Percentiles rank a stretch among this genome's conserved stretches.
Evolutionary conservation across 2,329 filamentous ascomycete genomes (phyloP).

Genomic region (Exophiala lecanii-corni): DNA sequence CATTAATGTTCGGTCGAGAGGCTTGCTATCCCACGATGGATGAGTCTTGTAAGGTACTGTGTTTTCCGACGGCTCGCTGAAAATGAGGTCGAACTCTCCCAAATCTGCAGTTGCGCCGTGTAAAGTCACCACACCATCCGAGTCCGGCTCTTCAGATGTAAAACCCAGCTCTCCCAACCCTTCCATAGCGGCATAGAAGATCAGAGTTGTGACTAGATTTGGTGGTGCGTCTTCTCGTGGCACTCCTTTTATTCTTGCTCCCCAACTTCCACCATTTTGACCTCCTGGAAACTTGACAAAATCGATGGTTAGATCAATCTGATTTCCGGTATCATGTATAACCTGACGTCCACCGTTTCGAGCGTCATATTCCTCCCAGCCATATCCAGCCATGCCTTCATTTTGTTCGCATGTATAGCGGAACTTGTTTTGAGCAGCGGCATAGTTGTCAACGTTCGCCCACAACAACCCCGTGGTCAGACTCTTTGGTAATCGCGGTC

Average conservation of each 20-base stretch:
- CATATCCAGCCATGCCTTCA: constrained; percentile 89
- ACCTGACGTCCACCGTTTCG: constrained; percentile 81
- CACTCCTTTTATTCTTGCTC: constrained; percentile 75
- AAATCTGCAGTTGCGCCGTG: constrained; percentile 66
- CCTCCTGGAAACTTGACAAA: constrained; percentile 92
- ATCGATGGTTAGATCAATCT: constrained; percentile 83
- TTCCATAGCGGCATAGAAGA: constrained; percentile 81
- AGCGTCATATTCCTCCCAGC: constrained; percentile 96
- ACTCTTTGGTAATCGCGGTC: constrained; percentile 75
- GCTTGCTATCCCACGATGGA: constrained; percentile 62
- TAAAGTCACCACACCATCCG: constrained; percentile 61
- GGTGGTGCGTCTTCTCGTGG: constrained; percentile 64
- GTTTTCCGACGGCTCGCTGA: constrained; percentile 66
- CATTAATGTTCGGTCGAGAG: constrained; percentile 71
- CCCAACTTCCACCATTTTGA: constrained; percentile 84
- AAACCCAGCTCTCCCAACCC: constrained; percentile 65
- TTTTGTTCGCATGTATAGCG: constrained; percentile 95
- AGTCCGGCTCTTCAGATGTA: constrained; percentile 50
- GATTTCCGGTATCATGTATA: constrained; percentile 84
- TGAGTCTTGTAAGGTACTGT: constrained; percentile 59
- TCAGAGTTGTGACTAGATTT: constrained; percentile 67
- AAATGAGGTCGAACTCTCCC: constrained; percentile 71
- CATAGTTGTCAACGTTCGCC: constrained; percentile 76
- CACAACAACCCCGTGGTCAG: constrained; percentile 81
- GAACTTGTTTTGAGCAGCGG: constrained; percentile 41